Conservation (phyloP, 1,139 yeast genomes). For the Barnettozyma hawaiiensis region DNA sequence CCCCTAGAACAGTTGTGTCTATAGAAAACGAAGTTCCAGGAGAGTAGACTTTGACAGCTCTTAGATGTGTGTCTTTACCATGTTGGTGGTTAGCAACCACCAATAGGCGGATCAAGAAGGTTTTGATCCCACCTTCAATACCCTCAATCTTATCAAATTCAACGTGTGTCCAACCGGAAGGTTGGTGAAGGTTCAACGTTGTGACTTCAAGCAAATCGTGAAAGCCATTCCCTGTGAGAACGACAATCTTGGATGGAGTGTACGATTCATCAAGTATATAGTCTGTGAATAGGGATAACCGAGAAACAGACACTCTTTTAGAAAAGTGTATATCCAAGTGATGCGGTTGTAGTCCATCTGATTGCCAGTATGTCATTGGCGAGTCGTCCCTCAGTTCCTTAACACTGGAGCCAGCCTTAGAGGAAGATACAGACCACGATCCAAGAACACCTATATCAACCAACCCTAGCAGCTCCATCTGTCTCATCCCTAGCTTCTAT, state of each 20-base stretch:
- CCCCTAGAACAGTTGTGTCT: conserved; percentile 24
- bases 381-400: conserved; percentile 67
- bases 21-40: conserved; percentile 28
- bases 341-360: conserved; percentile 95
- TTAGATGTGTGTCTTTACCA: conserved; percentile 90
- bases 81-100: conserved; percentile 84
- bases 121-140: conserved; percentile 52
- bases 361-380: conserved; percentile 84
- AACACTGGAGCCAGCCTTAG: conserved; percentile 68
- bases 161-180: conserved; percentile 84
- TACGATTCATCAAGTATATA: conserved; percentile 78
- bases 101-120: conserved; percentile 66
- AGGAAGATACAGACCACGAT: conserved; percentile 79
- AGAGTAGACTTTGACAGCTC: conserved; percentile 60
- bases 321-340: conserved; percentile 74
- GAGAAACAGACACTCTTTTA: conserved; percentile 64
- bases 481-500: conserved; percentile 41
- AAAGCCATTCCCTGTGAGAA: conserved; percentile 80
- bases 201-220: conserved; percentile 79
- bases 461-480: conserved; percentile 52
- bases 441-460: conserved; percentile 78
- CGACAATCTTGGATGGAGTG: conserved; percentile 70
- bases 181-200: conserved; percentile 58
- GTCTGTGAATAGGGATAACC: conserved; percentile 68
- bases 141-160: conserved; percentile 56